Conservation (phyloP, 352 stramenopile species). For the Phytopythium montanum region DNA sequence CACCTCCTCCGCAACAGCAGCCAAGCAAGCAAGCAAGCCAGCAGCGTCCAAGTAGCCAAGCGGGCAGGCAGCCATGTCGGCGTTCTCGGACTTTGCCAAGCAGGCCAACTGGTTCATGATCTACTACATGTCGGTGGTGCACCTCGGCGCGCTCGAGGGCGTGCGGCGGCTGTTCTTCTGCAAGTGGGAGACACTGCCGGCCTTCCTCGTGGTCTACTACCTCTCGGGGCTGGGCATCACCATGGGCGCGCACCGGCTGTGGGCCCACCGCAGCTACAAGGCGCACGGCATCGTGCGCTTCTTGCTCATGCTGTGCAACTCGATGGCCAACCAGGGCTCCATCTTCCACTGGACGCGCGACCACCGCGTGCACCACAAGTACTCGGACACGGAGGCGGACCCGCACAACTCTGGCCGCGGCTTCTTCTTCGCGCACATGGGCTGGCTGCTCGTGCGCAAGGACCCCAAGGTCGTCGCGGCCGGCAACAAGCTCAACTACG, state of each 20-base stretch:
- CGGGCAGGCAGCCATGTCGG: constrained; percentile 32
- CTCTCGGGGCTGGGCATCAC: constrained; percentile 97
- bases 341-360: constrained; percentile 98
- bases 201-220: constrained; percentile 92
- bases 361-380: constrained; percentile 99
- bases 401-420: constrained; percentile 96
- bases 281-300: constrained; percentile 89
- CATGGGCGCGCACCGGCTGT: constrained; percentile 97
- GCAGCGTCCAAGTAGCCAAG: too few species aligned
- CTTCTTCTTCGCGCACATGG: constrained; percentile 99
- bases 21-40: background rate
- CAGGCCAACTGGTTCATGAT: constrained; percentile 98
- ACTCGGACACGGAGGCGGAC: constrained; percentile 93
- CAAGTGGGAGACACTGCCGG: constrained; percentile 87
- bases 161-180: constrained; percentile 73
- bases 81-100: constrained; percentile 57
- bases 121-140: constrained; percentile 96
- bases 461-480: constrained; percentile 89
- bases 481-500: constrained; percentile 94
- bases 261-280: constrained; percentile 96
- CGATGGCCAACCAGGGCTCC: constrained; percentile 97
- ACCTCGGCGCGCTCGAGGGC: constrained; percentile 88
- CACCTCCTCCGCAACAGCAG: background rate
- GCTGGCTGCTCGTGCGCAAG: constrained; percentile 98
- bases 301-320: constrained; percentile 97